Evolutionary conservation across 116 monocot genomes (phyloP).

Genomic region (Posidonia oceanica): DNA sequence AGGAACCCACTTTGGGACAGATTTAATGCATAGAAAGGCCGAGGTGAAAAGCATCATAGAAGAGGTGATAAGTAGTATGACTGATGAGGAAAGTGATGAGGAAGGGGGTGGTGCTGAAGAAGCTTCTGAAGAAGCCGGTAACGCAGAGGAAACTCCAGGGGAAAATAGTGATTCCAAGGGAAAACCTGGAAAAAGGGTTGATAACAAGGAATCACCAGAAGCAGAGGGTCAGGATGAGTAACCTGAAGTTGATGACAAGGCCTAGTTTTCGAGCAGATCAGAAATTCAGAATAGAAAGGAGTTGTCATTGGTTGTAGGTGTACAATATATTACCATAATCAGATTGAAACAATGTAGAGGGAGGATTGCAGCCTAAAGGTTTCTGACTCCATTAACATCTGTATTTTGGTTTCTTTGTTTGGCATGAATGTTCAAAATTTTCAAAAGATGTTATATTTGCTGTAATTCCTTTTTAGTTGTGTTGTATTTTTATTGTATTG

Average conservation of each 20-base stretch:
- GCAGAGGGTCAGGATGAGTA: not conserved
- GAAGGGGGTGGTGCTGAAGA: conserved; percentile 18
- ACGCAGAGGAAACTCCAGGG: not conserved
- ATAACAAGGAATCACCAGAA: not conserved
- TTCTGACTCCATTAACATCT: not conserved
- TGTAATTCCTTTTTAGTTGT: too few species aligned
- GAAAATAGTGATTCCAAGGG: not conserved
- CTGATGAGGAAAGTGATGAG: conserved; percentile 40
- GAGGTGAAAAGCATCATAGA: conserved; percentile 74
- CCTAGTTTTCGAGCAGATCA: not conserved
- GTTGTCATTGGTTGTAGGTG: too few species aligned
- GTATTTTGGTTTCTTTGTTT: not conserved
- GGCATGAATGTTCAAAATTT: too few species aligned
- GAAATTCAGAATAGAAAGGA: too few species aligned
- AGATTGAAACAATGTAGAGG: too few species aligned
- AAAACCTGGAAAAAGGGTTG: not conserved
- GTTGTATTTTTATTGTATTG: too few species aligned
- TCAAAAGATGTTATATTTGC: too few species aligned
- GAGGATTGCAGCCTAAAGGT: too few species aligned
- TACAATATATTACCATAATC: too few species aligned
- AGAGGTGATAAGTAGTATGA: conserved; percentile 73
- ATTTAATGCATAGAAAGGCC: conserved; percentile 61
- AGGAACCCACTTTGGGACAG: conserved; percentile 52
- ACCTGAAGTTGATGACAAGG: not conserved
- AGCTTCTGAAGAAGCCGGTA: not conserved